Evolutionary conservation across 768 basidiomycete species (phyloP).

Genomic region (Tephrocybe sp.): DNA sequence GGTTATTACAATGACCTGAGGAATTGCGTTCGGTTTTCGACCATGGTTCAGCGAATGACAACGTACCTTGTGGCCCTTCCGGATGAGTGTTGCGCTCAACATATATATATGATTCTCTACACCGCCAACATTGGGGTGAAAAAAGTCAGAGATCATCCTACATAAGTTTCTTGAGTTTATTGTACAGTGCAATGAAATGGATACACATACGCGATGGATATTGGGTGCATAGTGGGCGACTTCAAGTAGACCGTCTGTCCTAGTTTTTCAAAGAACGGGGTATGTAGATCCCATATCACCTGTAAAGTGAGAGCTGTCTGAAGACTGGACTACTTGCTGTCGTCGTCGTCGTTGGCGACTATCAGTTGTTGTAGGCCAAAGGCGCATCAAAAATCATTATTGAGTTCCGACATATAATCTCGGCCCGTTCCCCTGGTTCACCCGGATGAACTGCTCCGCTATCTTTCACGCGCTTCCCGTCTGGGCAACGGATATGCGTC

Average conservation of each 20-base stretch:
- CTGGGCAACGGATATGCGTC: background rate
- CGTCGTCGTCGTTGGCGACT: background rate
- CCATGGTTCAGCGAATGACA: background rate
- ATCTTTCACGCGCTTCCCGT: too few relatives aligned
- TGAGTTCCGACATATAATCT: background rate
- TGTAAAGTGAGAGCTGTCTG: too few relatives aligned
- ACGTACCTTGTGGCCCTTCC: conserved; percentile 78
- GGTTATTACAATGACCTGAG: conserved; percentile 89
- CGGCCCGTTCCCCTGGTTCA: background rate
- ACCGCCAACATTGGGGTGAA: conserved; percentile 90
- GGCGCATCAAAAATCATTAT: background rate
- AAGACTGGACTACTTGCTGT: background rate
- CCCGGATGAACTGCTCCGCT: too few relatives aligned
- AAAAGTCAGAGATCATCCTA: conserved; percentile 97
- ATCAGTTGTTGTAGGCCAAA: background rate
- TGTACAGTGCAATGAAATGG: background rate
- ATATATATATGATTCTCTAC: conserved; percentile 97
- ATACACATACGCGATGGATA: conserved; percentile 34
- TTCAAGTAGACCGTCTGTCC: background rate
- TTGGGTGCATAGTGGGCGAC: conserved; percentile 26
- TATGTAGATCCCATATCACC: background rate
- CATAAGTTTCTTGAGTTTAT: background rate
- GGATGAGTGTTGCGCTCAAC: conserved; percentile 79
- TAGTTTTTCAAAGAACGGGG: background rate
- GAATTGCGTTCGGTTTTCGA: background rate